Evolutionary conservation across 345 rosid species (phyloP), one percentile per base, ranked within the genome.

Genomic region (Rubroshorea leprosula): DNA sequence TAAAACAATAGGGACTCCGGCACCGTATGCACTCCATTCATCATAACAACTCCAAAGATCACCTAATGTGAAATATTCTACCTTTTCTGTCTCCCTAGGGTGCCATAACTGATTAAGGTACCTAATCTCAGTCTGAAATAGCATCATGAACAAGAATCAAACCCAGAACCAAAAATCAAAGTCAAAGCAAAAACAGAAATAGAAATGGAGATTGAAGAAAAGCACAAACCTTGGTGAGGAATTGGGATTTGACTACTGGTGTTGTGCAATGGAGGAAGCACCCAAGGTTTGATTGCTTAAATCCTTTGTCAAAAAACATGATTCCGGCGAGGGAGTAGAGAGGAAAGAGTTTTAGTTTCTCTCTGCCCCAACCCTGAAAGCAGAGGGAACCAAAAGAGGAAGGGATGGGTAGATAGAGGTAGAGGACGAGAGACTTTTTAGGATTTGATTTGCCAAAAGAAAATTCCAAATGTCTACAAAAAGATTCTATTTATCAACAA

Each of bases 21-120:
- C 99, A 49, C 99, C 99, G 72, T 94, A 94, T 18, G 96, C 99
- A 64, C 99, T 94, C 99, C 97, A 94, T 77, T 94, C 97, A 74
- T 90, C 96, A 22, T 76, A 94, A 64, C 85, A 83, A 55, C 66
- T 79, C 99, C 99, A 94, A 0, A 94, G 76, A 81, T 90, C 96
- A 67, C 79, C 68, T 66, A 94, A 71, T 41, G 83, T 84, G 62
- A 94, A 90, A 71, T 74, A 94, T 62, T 90, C 96, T 47, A 94
- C 87, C 44, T 72, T 79, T 56, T 94, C 96, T 70, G 91, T 90
- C 68, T 87, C 96, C 83, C 87, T 80, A 17, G 93, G 95, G 67
- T 90, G 95, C 99, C 99, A 94, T 43, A 87, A 68, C 51, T 78
- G 71, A 70, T 87, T 94, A 43, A 94, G 76, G 65, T 83, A 83